These are phyloP conservation scores for Fallopia convolvulus DNA, from an alignment of 148 eudicot genomes.

Conservation along the genomic window DNA sequence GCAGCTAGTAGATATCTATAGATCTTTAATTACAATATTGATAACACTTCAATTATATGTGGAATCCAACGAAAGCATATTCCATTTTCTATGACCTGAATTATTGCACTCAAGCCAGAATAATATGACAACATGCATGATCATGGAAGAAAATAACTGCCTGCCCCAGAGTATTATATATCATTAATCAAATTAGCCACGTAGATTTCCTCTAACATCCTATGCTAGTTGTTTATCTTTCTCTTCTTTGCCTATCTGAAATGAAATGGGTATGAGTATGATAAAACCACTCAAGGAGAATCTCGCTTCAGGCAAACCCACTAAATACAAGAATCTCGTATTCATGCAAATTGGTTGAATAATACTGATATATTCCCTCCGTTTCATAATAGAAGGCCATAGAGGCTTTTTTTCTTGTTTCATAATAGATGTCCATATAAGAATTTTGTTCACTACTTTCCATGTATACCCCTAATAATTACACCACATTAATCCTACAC, in stretches of 20 bases:
- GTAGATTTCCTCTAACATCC: neutral
- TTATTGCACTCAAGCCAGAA: neutral
- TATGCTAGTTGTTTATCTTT: neutral
- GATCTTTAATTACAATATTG: neutral
- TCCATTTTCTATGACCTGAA: neutral
- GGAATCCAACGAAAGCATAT: neutral
- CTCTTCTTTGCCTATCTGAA: neutral
- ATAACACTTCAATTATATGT: neutral
- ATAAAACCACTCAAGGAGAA: too few relatives aligned
- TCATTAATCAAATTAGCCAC: neutral
- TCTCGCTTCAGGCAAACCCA: too few relatives aligned
- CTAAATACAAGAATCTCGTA: too few relatives aligned
- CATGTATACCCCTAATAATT: too few relatives aligned
- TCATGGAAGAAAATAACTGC: neutral
- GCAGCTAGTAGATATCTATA: neutral
- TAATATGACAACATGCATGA: neutral
- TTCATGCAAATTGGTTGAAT: too few relatives aligned
- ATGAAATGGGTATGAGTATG: neutral
- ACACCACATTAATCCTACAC: too few relatives aligned
- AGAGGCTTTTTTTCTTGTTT: too few relatives aligned
- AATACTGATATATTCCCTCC: too few relatives aligned
- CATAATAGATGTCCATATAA: too few relatives aligned
- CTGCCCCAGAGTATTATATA: neutral
- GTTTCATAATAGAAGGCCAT: too few relatives aligned
- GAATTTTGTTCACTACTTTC: too few relatives aligned